Base-by-base conservation (phyloP, 1,139 yeast species). In the Protomyces lactucae-debilis region DNA sequence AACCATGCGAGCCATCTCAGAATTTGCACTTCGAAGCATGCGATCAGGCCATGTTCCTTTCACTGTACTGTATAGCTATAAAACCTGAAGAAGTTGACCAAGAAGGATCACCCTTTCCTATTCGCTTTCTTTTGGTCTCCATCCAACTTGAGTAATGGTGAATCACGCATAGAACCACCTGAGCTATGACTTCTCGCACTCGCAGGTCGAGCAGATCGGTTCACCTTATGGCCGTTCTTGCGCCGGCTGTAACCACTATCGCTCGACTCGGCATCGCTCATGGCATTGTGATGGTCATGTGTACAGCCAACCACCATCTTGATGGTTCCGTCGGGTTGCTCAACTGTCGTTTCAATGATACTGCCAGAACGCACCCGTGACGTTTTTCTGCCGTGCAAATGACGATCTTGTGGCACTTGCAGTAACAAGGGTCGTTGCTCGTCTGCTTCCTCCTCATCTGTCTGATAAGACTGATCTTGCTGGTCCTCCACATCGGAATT, bases 231-330 rank as follows among this genome's bases (percentile, higher is more conserved):
- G n/a, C 57, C 57, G 21, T 59, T 59, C 57, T 52, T 59, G 46
- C 12, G 28, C 10, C 16, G 37, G 25, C 52, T 32, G 16, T 21
- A 23, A 5, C 45, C 63, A 14, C 57, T 39, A 16, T 59, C 63
- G 18, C 40, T 55, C 45, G 53, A 48, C 57, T 59, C 63, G 16
- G 54, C 54, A 16, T 55, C 63, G 45, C 54, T 59, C 52, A 52
- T 39, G 36, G 53, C 57, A n/a, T 32, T 8, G 28, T 57, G 61
- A 51, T 40, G 37, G 5, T 59, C 36, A 39, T 59, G 63, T 16
- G 43, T 51, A 55, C 53, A 52, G 43, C 54, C 63, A 18, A 59
- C 63, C 18, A 59, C 63, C n/a, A 59, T 55, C 25, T 59, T 59
- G 36, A 48, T 52, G 18, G 63, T 52, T 9, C 63, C 63, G 43